Evolutionary conservation across 139 green algal species (phyloP), one percentile per base, ranked within the genome.

Genomic region (Auxenochlorella protothecoides): DNA sequence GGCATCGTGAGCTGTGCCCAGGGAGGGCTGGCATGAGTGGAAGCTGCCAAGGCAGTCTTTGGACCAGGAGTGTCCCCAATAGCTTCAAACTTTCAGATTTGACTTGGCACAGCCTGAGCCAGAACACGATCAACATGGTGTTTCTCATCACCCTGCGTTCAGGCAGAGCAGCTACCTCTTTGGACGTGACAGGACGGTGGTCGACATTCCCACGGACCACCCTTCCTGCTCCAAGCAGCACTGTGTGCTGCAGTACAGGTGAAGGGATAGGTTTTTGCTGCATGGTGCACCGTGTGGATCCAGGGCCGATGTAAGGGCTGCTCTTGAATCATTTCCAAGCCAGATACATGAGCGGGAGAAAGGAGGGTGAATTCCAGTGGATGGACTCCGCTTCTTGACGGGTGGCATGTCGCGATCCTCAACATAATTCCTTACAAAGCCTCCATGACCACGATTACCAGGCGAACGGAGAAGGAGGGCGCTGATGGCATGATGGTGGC

Each of bases 191-290:
- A 69, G 88, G 13, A 72, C 76, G 13, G 82, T 97, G 5, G 92
- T 76, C 3, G 95, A 99, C 74, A 78, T 99, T 10, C 88, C 92
- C 52, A 95, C 87, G 0, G 94, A 97, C 73, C 95, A 99, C 79
- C 92, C 94, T 8, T 96, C 86, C 12, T 97, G 94, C 87, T 92
- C 81, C 86, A 96, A 97, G 84, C 94, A 98, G 81, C 95, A 99
- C 65, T 91, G 90, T 0, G 91, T 98, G 69, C 71, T 98, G 66
- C 87, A 93, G 74, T 97, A 87, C 83, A 81, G 91, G 63, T 73
- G 70, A 2, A 44, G 27, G 27, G 27, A 44, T 44, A 44, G 27
- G 27, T 44, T 5, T 51, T 53, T 10, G n/a, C 11, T 62, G 9
- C 57, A 11, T 62, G 57, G 57, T 15, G 57, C 57, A 44, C 27